These are phyloP conservation scores for Candida incommunis DNA, from an alignment of 805 yeast genomes.

Conservation along the genomic window DNA sequence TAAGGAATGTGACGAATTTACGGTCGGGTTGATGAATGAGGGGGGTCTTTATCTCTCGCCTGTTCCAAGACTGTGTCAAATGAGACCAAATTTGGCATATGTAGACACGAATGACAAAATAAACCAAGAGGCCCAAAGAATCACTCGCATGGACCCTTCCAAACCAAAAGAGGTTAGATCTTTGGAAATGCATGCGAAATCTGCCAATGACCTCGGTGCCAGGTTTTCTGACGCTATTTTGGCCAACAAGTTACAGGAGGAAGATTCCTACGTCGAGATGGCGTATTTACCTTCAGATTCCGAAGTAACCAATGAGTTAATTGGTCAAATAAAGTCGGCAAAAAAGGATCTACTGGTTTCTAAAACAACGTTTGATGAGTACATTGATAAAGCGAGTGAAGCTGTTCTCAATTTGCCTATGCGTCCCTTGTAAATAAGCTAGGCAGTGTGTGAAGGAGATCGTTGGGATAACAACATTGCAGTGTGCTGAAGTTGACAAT, in stretches of 20 bases:
- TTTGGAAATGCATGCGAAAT: constrained; percentile 65
- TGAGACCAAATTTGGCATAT: constrained; percentile 71
- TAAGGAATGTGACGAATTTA: constrained; percentile 17
- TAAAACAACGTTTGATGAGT: constrained; percentile 1
- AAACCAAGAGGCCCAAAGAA: constrained; percentile 29
- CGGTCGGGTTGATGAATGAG: constrained; percentile 27
- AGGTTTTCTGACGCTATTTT: constrained; percentile 57
- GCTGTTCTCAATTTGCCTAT: neutral
- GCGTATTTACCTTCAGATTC: constrained; percentile 12
- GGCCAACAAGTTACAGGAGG: constrained; percentile 49
- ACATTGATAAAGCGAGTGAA: neutral
- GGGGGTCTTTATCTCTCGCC: constrained; percentile 51
- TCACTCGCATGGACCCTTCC: constrained; percentile 21
- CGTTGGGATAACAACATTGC: too few relatives aligned
- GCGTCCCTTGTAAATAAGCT: too few relatives aligned
- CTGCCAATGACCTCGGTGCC: constrained; percentile 40
- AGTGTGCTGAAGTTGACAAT: too few relatives aligned
- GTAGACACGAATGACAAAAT: constrained; percentile 39
- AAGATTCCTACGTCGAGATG: constrained; percentile 34
- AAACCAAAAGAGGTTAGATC: constrained; percentile 35
- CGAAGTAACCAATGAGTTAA: neutral
- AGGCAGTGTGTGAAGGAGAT: too few relatives aligned
- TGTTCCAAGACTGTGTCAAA: constrained; percentile 53
- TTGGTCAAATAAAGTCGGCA: neutral
- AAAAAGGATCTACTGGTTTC: neutral